phyloP scores from a whole-genome alignment of 2,329 filamentous ascomycete species.

The Diaporthe sp. region DNA sequence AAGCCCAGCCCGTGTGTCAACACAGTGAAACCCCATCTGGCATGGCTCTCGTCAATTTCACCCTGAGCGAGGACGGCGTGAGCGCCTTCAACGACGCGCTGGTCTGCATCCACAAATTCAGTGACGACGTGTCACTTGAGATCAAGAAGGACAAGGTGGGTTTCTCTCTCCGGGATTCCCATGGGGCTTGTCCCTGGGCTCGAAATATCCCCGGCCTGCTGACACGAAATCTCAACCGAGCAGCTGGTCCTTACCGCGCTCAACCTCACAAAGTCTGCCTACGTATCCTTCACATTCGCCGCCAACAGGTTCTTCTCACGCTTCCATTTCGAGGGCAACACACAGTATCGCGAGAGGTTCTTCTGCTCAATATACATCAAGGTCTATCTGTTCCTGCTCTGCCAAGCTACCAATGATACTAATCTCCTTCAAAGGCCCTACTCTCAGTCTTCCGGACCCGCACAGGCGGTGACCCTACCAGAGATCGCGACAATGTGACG shows the following conservation, averaged over 20 bases:
- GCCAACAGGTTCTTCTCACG: conserved; percentile 78
- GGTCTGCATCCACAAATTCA: conserved; percentile 82
- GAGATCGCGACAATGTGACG: conserved; percentile 73
- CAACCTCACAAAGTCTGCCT: conserved; percentile 85
- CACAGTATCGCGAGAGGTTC: conserved; percentile 70
- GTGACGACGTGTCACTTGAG: conserved; percentile 82
- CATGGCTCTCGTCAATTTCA: conserved; percentile 77
- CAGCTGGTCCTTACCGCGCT: conserved; percentile 81
- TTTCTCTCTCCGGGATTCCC: not conserved
- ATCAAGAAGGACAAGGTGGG: conserved; percentile 75
- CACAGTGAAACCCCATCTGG: not conserved
- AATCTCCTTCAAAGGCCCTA: conserved; percentile 63
- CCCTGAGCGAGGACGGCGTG: conserved; percentile 79
- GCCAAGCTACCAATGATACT: not conserved
- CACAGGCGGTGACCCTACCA: conserved; percentile 66
- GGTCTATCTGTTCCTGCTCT: conserved; percentile 52
- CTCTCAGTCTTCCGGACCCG: conserved; percentile 82
- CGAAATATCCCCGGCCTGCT: not conserved
- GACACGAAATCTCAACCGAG: conserved; percentile 9
- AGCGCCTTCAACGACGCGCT: conserved; percentile 79
- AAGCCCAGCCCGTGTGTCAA: not conserved
- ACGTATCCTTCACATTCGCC: conserved; percentile 78
- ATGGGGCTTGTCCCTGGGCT: conserved; percentile 40
- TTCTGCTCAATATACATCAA: conserved; percentile 82
- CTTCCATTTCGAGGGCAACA: conserved; percentile 73